phyloP scores from a whole-genome alignment of 2,329 filamentous ascomycete genomes.

The Diaporthe helianthi region DNA sequence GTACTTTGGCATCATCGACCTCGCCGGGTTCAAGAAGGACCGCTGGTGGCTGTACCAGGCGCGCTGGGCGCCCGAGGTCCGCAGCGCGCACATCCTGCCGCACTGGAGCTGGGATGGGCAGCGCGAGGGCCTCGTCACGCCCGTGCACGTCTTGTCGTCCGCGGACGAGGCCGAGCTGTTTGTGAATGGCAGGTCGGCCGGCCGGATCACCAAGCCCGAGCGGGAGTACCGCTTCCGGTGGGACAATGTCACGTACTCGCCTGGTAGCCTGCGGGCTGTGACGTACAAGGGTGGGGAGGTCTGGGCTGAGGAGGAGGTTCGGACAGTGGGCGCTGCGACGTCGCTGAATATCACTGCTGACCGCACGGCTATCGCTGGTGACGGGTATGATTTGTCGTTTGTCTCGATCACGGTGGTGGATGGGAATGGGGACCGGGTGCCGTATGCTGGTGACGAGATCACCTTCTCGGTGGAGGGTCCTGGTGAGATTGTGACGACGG shows the following conservation, averaged over 20 bases:
- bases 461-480: slow-evolving; percentile 52
- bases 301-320: slow-evolving; percentile 53
- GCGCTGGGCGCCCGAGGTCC: slow-evolving; percentile 57
- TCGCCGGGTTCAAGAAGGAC: slow-evolving; percentile 64
- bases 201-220: slow-evolving; percentile 45
- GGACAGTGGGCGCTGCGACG: slow-evolving; percentile 50
- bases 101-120: slow-evolving; percentile 62
- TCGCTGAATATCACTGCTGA: slow-evolving; percentile 50
- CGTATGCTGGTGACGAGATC: slow-evolving; percentile 51
- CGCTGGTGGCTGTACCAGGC: slow-evolving; percentile 62
- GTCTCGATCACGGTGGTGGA: slow-evolving; percentile 56
- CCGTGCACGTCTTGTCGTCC: slow-evolving; percentile 60
- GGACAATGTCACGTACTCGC: slow-evolving; percentile 56
- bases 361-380: slow-evolving; percentile 46
- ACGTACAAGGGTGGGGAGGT: slow-evolving; percentile 54
- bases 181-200: slow-evolving; percentile 56
- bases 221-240: slow-evolving; percentile 58
- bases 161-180: slow-evolving; percentile 63
- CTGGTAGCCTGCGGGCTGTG: slow-evolving; percentile 55
- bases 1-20: slow-evolving; percentile 63
- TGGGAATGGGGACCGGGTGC: slow-evolving; percentile 50
- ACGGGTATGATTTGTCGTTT: slow-evolving; percentile 55
- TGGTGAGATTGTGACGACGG: slow-evolving; percentile 56
- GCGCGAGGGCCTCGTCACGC: slow-evolving; percentile 54
- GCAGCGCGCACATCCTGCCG: slow-evolving; percentile 59